Percentiles rank a stretch among this genome's conserved stretches.
Conservation (phyloP, 2,329 filamentous ascomycete species). For the Aspergillaceae sp. region DNA sequence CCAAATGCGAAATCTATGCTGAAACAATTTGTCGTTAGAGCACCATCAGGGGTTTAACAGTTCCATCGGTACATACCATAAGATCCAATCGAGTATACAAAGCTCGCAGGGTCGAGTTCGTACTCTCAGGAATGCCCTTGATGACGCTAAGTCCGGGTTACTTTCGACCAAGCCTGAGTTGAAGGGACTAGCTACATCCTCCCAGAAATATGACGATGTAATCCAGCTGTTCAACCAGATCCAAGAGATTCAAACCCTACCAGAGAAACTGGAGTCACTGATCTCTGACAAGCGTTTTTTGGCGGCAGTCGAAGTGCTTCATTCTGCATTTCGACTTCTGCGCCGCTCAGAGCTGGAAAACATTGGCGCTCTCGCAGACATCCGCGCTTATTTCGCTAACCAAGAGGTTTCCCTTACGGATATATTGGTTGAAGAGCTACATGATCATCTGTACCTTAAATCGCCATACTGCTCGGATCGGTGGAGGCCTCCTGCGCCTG, state of each 20-base stretch:
- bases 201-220: slow-evolving; percentile 83
- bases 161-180: slow-evolving; percentile 82
- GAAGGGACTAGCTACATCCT: slow-evolving; percentile 77
- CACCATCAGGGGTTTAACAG: slow-evolving; percentile 99
- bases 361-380: slow-evolving; percentile 78
- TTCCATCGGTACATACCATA: slow-evolving; percentile 97
- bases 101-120: slow-evolving; percentile 79
- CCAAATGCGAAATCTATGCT: slow-evolving; percentile 2
- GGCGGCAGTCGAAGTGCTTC: slow-evolving; percentile 82
- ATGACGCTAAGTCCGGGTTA: slow-evolving; percentile 69
- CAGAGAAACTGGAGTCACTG: slow-evolving; percentile 83
- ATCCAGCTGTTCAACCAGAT: slow-evolving; percentile 74
- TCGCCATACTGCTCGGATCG: slow-evolving; percentile 94
- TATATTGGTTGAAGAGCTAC: slow-evolving; percentile 91
- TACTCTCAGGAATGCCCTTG: slow-evolving; percentile 71
- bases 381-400: slow-evolving; percentile 81
- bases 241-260: slow-evolving; percentile 79
- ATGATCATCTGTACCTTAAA: slow-evolving; percentile 94
- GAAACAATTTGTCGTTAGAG: slow-evolving; percentile 42
- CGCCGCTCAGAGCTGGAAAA: slow-evolving; percentile 81
- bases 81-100: slow-evolving; percentile 90
- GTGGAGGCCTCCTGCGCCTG: slow-evolving; percentile 65
- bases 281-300: slow-evolving; percentile 96
- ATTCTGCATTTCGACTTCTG: slow-evolving; percentile 75
- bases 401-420: slow-evolving; percentile 89